A percentile compares a stretch with the other conserved stretches of the same genome.
phyloP scores from a whole-genome alignment of 2,329 filamentous ascomycete genomes.

The Stachybotrys chartarum region DNA sequence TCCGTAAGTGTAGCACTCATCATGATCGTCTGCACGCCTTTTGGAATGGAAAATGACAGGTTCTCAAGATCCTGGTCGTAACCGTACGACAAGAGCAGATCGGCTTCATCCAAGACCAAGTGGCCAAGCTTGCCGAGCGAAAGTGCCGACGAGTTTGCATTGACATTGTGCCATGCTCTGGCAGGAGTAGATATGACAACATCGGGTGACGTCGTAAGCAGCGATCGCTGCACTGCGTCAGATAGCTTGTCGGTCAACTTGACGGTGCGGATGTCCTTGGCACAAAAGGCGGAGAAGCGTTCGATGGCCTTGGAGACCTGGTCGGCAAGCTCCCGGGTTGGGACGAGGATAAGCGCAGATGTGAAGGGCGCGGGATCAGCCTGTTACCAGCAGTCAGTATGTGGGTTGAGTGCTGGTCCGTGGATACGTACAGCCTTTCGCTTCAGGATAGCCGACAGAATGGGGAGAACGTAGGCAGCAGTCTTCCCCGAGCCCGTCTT shows the following conservation, averaged over 20 bases:
- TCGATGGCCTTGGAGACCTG: slow-evolving; percentile 79
- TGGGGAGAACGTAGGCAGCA: slow-evolving; percentile 85
- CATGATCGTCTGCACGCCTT: slow-evolving; percentile 81
- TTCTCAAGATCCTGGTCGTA: slow-evolving; percentile 85
- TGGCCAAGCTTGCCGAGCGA: slow-evolving; percentile 65
- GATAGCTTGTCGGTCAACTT: slow-evolving; percentile 90
- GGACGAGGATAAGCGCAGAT: slow-evolving; percentile 81
- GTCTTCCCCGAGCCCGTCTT: slow-evolving; percentile 97
- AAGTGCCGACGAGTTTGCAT: slow-evolving; percentile 54
- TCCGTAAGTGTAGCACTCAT: slow-evolving; percentile 90
- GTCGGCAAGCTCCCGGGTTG: slow-evolving; percentile 87
- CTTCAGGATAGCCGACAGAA: slow-evolving; percentile 78
- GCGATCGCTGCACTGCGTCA: slow-evolving; percentile 78
- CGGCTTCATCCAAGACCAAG: slow-evolving; percentile 88
- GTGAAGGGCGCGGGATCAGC: slow-evolving; percentile 47
- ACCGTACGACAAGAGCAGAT: slow-evolving; percentile 87
- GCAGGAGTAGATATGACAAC: slow-evolving; percentile 87
- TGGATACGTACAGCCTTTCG: slow-evolving; percentile 55
- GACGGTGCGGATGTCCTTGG: slow-evolving; percentile 72
- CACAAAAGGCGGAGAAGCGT: slow-evolving; percentile 73
- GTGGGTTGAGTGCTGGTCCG: too few relatives aligned
- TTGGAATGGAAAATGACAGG: slow-evolving; percentile 70
- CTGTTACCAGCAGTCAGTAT: slow-evolving; percentile 20
- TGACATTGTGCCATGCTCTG: slow-evolving; percentile 72
- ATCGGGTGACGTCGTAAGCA: slow-evolving; percentile 80